Percentiles rank a stretch among this genome's conserved stretches.
These are phyloP conservation scores for Coemansia sp. DNA, from an alignment of 192 early-diverging fungal genomes.

Conservation along the genomic window DNA sequence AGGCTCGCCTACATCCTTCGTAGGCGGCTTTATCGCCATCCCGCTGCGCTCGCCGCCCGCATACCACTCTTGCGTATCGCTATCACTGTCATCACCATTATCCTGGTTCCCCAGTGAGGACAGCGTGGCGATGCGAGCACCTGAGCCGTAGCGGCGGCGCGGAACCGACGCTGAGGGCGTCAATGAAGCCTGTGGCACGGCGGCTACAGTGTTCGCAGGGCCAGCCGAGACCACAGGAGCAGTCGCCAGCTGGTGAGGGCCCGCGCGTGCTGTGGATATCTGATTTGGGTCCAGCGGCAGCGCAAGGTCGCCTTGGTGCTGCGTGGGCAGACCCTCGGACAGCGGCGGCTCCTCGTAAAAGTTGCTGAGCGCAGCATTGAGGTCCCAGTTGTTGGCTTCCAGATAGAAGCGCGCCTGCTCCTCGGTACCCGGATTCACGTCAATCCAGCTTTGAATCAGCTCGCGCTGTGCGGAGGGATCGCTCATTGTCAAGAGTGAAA, in stretches of 20 bases:
- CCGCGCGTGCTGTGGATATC: conserved; percentile 1
- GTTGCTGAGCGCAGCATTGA: conserved; percentile 68
- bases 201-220: conserved; percentile 8
- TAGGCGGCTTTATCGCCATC: conserved; percentile 50
- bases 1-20: conserved; percentile 14
- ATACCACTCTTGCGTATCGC: conserved; percentile 64
- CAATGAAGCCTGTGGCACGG: not conserved
- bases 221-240: conserved; percentile 48
- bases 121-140: conserved; percentile 55
- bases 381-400: conserved; percentile 79
- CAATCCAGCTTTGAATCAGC: conserved; percentile 64
- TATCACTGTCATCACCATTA: conserved; percentile 11
- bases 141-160: conserved; percentile 46
- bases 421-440: conserved; percentile 57
- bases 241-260: conserved; percentile 9
- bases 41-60: conserved; percentile 95
- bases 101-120: conserved; percentile 23
- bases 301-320: conserved; percentile 34
- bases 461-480: conserved; percentile 48
- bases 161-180: conserved; percentile 34
- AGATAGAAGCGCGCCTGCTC: conserved; percentile 73
- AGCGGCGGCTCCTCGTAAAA: conserved; percentile 68
- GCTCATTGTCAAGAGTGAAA: conserved; percentile 17
- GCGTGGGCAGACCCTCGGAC: conserved; percentile 44
- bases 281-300: conserved; percentile 47